Evolutionary conservation across 495 filamentous ascomycete species (phyloP), one percentile per base, ranked within the genome.

Genomic region (Pseudoneurospora amorphoporcata): DNA sequence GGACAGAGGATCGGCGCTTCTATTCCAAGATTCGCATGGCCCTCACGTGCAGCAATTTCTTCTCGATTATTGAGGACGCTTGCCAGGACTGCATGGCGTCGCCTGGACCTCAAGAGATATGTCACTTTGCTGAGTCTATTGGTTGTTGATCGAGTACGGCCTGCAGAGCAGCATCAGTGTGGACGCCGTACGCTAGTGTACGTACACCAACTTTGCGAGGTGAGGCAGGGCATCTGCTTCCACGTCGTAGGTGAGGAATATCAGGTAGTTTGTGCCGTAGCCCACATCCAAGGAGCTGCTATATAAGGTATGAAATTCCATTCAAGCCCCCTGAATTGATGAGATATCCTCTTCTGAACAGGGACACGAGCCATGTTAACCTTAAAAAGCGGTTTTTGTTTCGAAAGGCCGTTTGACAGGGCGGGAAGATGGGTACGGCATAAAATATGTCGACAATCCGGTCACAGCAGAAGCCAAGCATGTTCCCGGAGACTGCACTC

Each of bases 361-460:
- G 47, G 40, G 72, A 73, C 61, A 72, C 72, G 69, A 71, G 70
- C 69, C 74, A 69, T 77, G 40, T 71, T 45, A 75, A 75, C 69
- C 72, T 71, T 73, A 68, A 72, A 69, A 58, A 70, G 35, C 37
- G 58, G 23, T 29, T 43, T 39, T 70, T 76, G 77, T 79, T 79
- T 80, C 73, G 79, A 74, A 72, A 76, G 75, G 73, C 69, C 72
- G 73, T 72, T 71, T 76, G 72, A 71, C 74, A 75, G 38, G 73
- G 61, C 69, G 73, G 75, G 68, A 71, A 65, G 79, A 76, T 73
- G 80, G 53, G 53, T 76, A 83, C 83, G 83, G 83, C 83, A 85
- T 84, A 84, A 86, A 84, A 80, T 76, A 84, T 72, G 81, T 79
- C 76, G 75, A 78, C 77, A 79, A 82, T 83, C 83, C 84, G 84